Base-by-base conservation (phyloP, 768 basidiomycete genomes). In the Trametes gibbosa region DNA sequence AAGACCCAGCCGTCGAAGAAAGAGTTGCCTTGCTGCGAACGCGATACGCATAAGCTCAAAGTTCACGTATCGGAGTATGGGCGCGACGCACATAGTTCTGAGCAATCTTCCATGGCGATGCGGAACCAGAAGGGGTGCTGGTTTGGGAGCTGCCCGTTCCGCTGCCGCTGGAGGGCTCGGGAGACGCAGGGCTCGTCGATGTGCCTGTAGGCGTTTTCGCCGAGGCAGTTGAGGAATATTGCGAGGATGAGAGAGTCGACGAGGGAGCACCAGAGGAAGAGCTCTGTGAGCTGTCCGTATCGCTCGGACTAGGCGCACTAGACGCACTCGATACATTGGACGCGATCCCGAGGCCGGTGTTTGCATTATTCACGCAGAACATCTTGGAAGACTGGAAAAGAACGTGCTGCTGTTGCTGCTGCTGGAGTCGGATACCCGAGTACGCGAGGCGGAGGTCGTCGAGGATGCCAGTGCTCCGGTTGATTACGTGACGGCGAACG, bases 1-100 rank as follows among this genome's bases (percentile, higher is more conserved):
- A 95, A 96, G 65, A 81, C 69, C 88, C 89, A 95, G 47, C 85
- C 87, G 67, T 89, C 76, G 61, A 95, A 96, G 77, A 97, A 97
- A 41, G 77, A 79, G 48, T 74, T 76, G 19, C 92, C 93, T 49
- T 79, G 72, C 85, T 86, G 68, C 45, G 40, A 49, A 32, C 4
- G 29, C 29, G 29, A 32, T 32, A 32, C 29, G 10, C 29, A 10
- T 14, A 25, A 13, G 8, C 19, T 24, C 43, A 46, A 3, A 34
- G 14, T 29, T 13, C 6, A 21, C 14, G n/a, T n/a, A 32, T 55
- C 47, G 24, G 6, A 50, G 56, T 19, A 23, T 56, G 2, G 5
- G 34, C 10, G 21, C 19, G 16, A 79, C 81, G 60, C 67, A 84
- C 85, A 71, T 87, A 85, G 16, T 76, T 75, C 63, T 85, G 79